A percentile compares a stretch with the other conserved stretches of the same genome.
These are phyloP conservation scores for Saksenaea vasiformis DNA, from an alignment of 371 early-diverging fungal species.

Conservation along the genomic window DNA sequence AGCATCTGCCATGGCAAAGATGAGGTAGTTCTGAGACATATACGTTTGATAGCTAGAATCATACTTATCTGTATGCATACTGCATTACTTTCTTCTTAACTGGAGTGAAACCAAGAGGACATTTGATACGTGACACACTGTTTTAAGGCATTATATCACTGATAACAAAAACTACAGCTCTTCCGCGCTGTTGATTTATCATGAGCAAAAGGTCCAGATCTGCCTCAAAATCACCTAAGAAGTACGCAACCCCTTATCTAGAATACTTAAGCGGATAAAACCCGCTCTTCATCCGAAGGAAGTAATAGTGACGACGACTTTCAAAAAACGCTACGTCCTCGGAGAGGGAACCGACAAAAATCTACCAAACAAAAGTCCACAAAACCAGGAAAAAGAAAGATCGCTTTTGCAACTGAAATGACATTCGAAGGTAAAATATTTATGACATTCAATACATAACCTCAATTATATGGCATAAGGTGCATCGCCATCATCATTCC, in stretches of 20 bases:
- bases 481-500: background rate
- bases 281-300: background rate
- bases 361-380: background rate
- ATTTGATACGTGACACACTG: too few relatives aligned
- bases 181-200: too few relatives aligned
- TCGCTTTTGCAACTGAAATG: background rate
- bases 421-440: background rate
- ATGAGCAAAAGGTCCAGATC: background rate
- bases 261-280: background rate
- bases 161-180: too few relatives aligned
- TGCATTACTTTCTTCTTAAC: too few relatives aligned
- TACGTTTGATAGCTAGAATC: too few relatives aligned
- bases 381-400: background rate
- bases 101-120: too few relatives aligned
- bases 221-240: background rate
- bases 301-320: background rate
- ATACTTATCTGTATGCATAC: too few relatives aligned
- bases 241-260: background rate
- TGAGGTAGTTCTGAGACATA: too few relatives aligned
- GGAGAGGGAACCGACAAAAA: background rate
- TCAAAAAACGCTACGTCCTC: background rate
- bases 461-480: background rate
- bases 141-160: too few relatives aligned
- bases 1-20: too few relatives aligned
- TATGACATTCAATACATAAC: background rate